These are phyloP conservation scores for Heracleum sosnowskyi DNA, from an alignment of 129 eudicot genomes.

Conservation along the genomic window DNA sequence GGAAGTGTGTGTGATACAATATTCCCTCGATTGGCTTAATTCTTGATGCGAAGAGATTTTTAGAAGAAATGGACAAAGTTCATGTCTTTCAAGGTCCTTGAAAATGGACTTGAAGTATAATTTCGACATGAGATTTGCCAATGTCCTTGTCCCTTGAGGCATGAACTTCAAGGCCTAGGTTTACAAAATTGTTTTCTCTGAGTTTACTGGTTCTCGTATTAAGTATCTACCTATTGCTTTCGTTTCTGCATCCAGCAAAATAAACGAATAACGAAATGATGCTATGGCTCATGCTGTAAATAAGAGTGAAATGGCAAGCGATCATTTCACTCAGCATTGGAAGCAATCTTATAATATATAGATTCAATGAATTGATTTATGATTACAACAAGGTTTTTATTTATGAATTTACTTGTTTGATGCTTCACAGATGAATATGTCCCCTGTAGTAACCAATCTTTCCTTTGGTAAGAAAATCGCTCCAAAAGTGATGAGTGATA, in stretches of 20 bases:
- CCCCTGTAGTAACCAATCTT: conserved; percentile 62
- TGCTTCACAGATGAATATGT: conserved; percentile 91
- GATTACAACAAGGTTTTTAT: too few relatives aligned
- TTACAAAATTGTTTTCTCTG: background rate
- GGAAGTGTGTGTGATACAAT: too few relatives aligned
- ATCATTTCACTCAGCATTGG: conserved; percentile 23
- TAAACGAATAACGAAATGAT: conserved; percentile 82
- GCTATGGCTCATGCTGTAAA: conserved; percentile 99
- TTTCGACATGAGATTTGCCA: too few relatives aligned
- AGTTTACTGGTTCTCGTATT: background rate
- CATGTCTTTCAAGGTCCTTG: too few relatives aligned
- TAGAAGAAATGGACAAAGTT: too few relatives aligned
- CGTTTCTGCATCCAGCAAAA: conserved; percentile 55
- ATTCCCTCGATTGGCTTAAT: too few relatives aligned
- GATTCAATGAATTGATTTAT: too few relatives aligned
- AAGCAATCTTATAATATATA: too few relatives aligned
- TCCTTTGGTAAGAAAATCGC: conserved; percentile 71
- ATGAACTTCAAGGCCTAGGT: too few relatives aligned
- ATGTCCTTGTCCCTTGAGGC: too few relatives aligned
- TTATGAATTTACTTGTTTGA: conserved; percentile 97
- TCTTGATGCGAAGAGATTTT: too few relatives aligned
- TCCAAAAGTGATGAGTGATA: conserved; percentile 62
- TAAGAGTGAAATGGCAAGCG: conserved; percentile 93
- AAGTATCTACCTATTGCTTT: background rate
- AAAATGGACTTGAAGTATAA: too few relatives aligned